Evolutionary conservation across 2,329 filamentous ascomycete species (phyloP), one percentile per base, ranked within the genome.

Genomic region (Trichothecium sympodiale): DNA sequence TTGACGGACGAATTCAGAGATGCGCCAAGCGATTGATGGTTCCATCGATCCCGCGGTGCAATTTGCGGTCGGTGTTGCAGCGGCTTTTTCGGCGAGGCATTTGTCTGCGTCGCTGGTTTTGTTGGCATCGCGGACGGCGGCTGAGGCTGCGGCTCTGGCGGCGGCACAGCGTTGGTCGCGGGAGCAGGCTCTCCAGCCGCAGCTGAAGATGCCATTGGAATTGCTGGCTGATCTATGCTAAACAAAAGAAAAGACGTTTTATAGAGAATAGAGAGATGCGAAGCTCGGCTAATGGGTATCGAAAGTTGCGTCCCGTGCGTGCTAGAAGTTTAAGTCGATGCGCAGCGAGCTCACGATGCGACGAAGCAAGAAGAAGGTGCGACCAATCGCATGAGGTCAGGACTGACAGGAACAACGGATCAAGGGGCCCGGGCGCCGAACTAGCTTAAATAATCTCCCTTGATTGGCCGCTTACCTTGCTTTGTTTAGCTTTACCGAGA

Each of bases 1-100:
- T 84, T 84, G 42, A 87, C 72, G 42, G 65, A 64, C 37, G 62
- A 64, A 51, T 86, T 77, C 32, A 83, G 66, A 26, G 67, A 65
- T 32, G 61, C 58, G 42, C 81, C 81, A 35, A 88, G 69, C 41
- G 83, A 83, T 59, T 82, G 75, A 43, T 69, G 54, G 49, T 77
- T 76, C 50, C 60, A 74, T 34, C 57, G 55, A 51, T 79, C 74
- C 48, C 74, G 70, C 34, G 53, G 54, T 35, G 50, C 43, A 27
- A 46, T 38, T 35, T 48, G 42, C 3, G 43, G 38, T 35, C 51
- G 55, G 37, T 47, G 51, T 34, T 48, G 47, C 13, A 45, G 41
- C 8, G 45, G 38, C 14, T 45, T 41, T 29, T 42, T 45, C 18
- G 48, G 38, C 17, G 41, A 35, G 43, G 45, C 17, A 41, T 38